Evolutionary conservation across 179 eudicot species (phyloP).

Genomic region (Actinidia arguta): DNA sequence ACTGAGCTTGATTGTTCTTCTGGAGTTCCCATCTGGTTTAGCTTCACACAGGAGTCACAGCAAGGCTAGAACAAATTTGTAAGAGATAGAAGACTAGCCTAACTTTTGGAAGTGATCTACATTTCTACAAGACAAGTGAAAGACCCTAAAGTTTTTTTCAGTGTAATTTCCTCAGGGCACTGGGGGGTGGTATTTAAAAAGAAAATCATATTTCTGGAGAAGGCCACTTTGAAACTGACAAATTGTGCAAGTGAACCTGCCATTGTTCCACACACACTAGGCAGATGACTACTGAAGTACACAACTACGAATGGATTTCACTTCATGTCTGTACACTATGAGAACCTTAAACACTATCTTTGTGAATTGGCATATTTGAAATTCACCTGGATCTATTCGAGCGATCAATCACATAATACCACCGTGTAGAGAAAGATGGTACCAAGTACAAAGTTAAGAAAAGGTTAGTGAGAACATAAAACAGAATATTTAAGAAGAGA

Average conservation of each 20-base stretch:
- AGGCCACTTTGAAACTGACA: background rate
- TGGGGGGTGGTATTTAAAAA: background rate
- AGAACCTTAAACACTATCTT: background rate
- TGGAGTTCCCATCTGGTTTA: slow-evolving; percentile 3
- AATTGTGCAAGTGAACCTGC: too few species aligned
- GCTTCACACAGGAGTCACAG: background rate
- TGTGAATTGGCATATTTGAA: background rate
- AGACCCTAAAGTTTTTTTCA: background rate
- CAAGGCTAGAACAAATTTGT: background rate
- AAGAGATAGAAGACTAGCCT: background rate
- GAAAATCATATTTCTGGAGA: background rate
- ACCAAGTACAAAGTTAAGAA: background rate
- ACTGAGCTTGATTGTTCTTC: background rate
- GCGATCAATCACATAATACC: background rate
- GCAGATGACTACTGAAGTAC: background rate
- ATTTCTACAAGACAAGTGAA: background rate
- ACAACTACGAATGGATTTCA: background rate
- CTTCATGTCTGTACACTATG: background rate
- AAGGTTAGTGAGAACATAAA: background rate
- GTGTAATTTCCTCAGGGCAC: background rate
- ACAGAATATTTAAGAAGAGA: background rate
- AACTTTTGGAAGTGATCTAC: background rate
- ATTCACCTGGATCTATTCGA: background rate
- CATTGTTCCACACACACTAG: background rate
- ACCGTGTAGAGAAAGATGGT: slow-evolving; percentile 3